Base-by-base conservation (phyloP, 805 yeast species). In the Pichia thaimueangensis region DNA sequence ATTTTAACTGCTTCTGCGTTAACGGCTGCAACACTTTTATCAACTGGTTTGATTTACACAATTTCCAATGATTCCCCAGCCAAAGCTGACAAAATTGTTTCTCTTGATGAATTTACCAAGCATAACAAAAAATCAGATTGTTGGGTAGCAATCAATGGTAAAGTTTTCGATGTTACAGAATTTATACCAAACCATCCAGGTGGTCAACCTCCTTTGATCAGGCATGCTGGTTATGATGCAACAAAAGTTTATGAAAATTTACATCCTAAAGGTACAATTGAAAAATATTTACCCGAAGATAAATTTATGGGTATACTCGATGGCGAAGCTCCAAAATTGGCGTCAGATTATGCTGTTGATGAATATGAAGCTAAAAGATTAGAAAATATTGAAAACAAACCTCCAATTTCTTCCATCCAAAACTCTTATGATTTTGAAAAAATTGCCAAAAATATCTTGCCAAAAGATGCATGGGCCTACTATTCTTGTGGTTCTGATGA, bases 401-500 rank as follows among this genome's bases (percentile, higher is more conserved):
- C 97, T 2, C 79, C 78, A 13, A 56, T 91, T 30, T 68, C 76
- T 7, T 79, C 77, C 53, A 73, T 89, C 45, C 77, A 80, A 58
- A 91, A 93, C 55, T 54, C 86, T 46, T 81, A 78, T 53, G 97
- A 91, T 61, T 88, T 91, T 57, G 97, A 91, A 61, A 74, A 76
- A 53, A 77, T 91, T 35, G 97, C 97, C 4, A 72, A 86, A 39
- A 74, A 80, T 46, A 82, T 86, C 27, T 68, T 91, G 70, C 74
- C 86, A 24, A 78, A 76, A 42, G 74, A 76, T 25, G 97, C 93
- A 0, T 86, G 97, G 94, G 93, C 93, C 12, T 91, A 91, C 63
- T 91, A 88, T 59, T 82, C 94, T 4, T 78, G 88, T 28, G 97
- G 91, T 9, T 74, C 95, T 15, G 97, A 91, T 62, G 97, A 91